A percentile compares a stretch with the other conserved stretches of the same genome.
Evolutionary conservation across 208 protist species (phyloP).

Genomic region (Leishmania amazonensis): DNA sequence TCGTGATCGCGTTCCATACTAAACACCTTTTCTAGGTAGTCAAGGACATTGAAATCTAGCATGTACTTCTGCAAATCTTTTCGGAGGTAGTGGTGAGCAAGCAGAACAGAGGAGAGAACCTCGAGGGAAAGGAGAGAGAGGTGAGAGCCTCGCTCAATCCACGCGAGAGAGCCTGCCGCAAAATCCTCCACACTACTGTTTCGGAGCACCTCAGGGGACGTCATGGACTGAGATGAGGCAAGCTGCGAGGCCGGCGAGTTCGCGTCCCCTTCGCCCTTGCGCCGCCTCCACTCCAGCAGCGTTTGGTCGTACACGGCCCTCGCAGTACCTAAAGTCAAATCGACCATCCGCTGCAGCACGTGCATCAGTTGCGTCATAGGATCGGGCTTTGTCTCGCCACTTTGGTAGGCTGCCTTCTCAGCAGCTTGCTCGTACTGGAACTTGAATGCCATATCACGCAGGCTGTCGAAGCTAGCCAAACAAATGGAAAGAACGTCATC

Average conservation of each 20-base stretch:
- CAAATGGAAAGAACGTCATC: slow-evolving; percentile 68
- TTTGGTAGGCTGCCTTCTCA: slow-evolving; percentile 68
- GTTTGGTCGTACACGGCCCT: slow-evolving; percentile 44
- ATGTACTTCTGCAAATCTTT: slow-evolving; percentile 63
- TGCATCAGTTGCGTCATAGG: slow-evolving; percentile 60
- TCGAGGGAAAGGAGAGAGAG: slow-evolving; percentile 60
- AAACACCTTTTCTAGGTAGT: slow-evolving; percentile 65
- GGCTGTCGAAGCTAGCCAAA: slow-evolving; percentile 50
- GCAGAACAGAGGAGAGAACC: slow-evolving; percentile 59
- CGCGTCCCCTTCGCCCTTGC: slow-evolving; percentile 22
- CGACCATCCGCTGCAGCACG: slow-evolving; percentile 70
- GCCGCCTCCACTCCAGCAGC: slow-evolving; percentile 28
- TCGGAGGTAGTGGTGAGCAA: slow-evolving; percentile 45
- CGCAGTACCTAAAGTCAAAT: slow-evolving; percentile 61
- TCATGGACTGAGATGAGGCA: slow-evolving; percentile 24
- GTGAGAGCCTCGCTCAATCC: slow-evolving; percentile 72
- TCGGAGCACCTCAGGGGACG: slow-evolving; percentile 41
- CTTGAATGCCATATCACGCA: slow-evolving; percentile 63
- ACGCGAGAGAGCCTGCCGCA: slow-evolving; percentile 65
- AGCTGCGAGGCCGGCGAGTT: slow-evolving; percentile 13
- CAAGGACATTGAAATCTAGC: slow-evolving; percentile 47
- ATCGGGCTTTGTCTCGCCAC: slow-evolving; percentile 40
- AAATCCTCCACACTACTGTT: slow-evolving; percentile 86
- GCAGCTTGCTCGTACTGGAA: slow-evolving; percentile 87
- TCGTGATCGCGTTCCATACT: slow-evolving; percentile 73